Evolutionary conservation across 768 basidiomycete species (phyloP).

Genomic region (Mycena albidolilacea): DNA sequence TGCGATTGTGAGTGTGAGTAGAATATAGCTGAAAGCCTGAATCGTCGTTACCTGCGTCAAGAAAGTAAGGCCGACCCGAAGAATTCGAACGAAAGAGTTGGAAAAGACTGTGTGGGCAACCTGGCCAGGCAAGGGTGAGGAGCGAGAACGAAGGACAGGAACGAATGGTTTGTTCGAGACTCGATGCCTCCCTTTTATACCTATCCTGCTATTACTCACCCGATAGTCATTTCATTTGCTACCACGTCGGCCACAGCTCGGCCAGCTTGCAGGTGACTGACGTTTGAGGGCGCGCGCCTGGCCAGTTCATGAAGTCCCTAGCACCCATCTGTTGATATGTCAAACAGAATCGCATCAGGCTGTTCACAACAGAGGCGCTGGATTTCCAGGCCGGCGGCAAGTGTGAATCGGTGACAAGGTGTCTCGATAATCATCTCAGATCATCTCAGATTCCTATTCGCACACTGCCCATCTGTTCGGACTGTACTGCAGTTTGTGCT

Average conservation of each 20-base stretch:
- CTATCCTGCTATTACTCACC: neutral
- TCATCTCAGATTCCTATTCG: no score
- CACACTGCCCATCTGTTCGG: no score
- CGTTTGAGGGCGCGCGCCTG: neutral
- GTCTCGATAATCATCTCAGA: no score
- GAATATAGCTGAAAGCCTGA: neutral
- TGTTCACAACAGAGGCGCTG: no score
- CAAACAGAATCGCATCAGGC: no score
- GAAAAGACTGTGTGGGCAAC: conserved; percentile 20
- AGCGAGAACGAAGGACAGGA: conserved; percentile 15
- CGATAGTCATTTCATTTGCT: neutral
- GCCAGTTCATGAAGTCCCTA: neutral
- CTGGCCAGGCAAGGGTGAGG: conserved; percentile 20
- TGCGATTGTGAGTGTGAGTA: neutral
- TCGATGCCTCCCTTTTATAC: neutral
- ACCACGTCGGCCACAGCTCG: neutral
- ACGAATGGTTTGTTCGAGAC: neutral
- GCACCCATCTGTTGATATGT: neutral
- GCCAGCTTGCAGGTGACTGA: neutral
- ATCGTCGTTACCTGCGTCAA: neutral
- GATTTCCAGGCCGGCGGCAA: no score
- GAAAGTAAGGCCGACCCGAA: conserved; percentile 9
- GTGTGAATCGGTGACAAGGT: no score
- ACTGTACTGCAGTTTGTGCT: no score
- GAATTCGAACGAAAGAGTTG: neutral